These are phyloP conservation scores for Auxenochlorella protothecoides DNA, from an alignment of 139 green algal genomes.

Conservation along the genomic window DNA sequence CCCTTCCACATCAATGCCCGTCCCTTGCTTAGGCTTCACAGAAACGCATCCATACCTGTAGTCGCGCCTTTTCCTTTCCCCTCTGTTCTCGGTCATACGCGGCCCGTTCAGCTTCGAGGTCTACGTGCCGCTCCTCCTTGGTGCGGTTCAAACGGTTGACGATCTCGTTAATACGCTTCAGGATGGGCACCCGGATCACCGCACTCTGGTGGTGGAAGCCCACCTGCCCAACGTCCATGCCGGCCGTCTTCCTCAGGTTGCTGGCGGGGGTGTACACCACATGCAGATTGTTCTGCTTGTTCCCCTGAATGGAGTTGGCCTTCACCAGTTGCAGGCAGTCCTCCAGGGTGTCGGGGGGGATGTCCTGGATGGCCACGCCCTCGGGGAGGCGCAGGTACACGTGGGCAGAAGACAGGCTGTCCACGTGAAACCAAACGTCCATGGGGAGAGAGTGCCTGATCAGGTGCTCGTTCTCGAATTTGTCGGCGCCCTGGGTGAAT, in stretches of 20 bases:
- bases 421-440: slow-evolving; percentile 92
- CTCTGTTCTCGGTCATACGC: slow-evolving; percentile 42
- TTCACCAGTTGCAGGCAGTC: slow-evolving; percentile 93
- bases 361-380: slow-evolving; percentile 50
- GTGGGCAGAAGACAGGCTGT: slow-evolving; percentile 87
- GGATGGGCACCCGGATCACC: slow-evolving; percentile 56
- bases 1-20: too few species aligned
- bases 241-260: slow-evolving; percentile 81
- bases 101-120: slow-evolving; percentile 65
- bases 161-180: slow-evolving; percentile 74
- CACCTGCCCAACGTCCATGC: slow-evolving; percentile 78
- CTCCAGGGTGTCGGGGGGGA: slow-evolving; percentile 74
- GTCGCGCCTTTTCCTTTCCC: slow-evolving; percentile 24
- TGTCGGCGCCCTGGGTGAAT: slow-evolving; percentile 49
- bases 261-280: slow-evolving; percentile 88
- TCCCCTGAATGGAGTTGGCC: slow-evolving; percentile 87
- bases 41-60: slow-evolving; percentile 20
- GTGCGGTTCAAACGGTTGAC: slow-evolving; percentile 92
- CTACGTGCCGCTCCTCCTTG: slow-evolving; percentile 60
- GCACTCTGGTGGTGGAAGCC: slow-evolving; percentile 71
- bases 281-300: slow-evolving; percentile 58
- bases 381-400: slow-evolving; percentile 86
- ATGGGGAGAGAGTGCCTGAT: slow-evolving; percentile 22
- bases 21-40: background rate
- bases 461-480: slow-evolving; percentile 93